Evolutionary conservation across 1,139 yeast species (phyloP), one percentile per base, ranked within the genome.

Genomic region (Kluyveromyces marxianus): DNA sequence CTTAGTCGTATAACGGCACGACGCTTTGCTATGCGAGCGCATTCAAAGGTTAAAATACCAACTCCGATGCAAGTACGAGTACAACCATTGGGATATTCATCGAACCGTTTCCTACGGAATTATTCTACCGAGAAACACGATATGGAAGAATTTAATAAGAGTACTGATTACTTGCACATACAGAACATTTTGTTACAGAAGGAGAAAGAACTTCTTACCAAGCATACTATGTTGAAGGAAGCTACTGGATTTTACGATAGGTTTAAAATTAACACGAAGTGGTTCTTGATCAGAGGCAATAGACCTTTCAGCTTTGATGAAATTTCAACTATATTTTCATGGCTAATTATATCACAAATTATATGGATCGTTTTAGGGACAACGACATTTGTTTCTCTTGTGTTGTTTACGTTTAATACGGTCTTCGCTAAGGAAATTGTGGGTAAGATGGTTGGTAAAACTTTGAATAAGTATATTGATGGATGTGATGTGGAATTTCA

Each of bases 321-420:
- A 51, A 58, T 75, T 5, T 74, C 82, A 0, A 83, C 85, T 0
- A 68, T 80, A 55, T 74, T 77, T 39, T 77, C 66, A 3, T 62
- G 66, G 66, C 41, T 62, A 21, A 51, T 61, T 4, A 44, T 62
- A 25, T 61, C 66, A 7, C 66, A 62, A 44, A 47, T 59, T 6
- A 56, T 77, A 25, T 80, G 85, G 85, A 62, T 80, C n/a, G 62
- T 79, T 0, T 59, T 79, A 40, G 84, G 85, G 2, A 80, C 86
- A 2, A 80, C 86, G 1, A 80, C 85, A 0, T 79, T 80, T 57
- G 79, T 78, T 2, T 71, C 82, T 32, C 69, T 74, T 30, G 57
- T 75, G 4, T 67, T 79, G 63, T 73, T 77, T 53, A 71, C 76
- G 0, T 58, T 77, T 2, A 68, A 69, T 45, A 67, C 71, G 2